These are phyloP conservation scores for Trichophyton rubrum DNA, from an alignment of 2,329 filamentous ascomycete genomes.

Conservation along the genomic window DNA sequence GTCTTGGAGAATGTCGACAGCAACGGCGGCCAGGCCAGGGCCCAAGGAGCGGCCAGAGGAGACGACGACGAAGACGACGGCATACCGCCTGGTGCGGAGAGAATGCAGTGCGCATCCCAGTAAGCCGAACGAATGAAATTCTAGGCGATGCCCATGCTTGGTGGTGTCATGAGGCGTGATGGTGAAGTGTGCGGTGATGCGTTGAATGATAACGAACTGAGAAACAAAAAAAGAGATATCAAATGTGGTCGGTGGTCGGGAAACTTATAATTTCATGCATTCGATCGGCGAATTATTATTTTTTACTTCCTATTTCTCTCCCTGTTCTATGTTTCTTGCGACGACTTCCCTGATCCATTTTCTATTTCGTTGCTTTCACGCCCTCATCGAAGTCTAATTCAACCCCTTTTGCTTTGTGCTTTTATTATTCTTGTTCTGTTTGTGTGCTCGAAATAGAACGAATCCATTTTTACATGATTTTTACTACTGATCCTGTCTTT, in stretches of 20 bases:
- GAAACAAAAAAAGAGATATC: not conserved
- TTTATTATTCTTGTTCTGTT: not conserved
- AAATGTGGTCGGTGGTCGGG: constrained; percentile 3
- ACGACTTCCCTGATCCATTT: constrained; percentile 3
- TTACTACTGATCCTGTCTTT: not conserved
- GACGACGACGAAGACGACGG: constrained; percentile 58
- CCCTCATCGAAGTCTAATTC: not conserved
- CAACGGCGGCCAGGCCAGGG: constrained; percentile 50
- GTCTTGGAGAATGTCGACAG: constrained; percentile 75
- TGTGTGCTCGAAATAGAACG: constrained; percentile 1
- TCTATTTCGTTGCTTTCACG: not conserved
- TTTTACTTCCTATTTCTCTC: not conserved
- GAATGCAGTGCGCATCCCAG: constrained; percentile 42
- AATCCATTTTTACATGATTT: not conserved
- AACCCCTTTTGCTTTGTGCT: not conserved
- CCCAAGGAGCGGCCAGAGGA: constrained; percentile 53
- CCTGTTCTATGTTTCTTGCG: constrained; percentile 1
- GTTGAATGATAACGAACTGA: constrained; percentile 4
- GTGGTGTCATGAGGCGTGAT: not conserved
- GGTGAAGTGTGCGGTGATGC: not conserved
- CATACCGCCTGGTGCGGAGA: constrained; percentile 36
- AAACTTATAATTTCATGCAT: constrained; percentile 5
- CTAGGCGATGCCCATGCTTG: not conserved
- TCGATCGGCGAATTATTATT: constrained; percentile 3
- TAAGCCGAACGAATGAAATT: constrained; percentile 20